Base-by-base conservation (phyloP, 768 basidiomycete genomes). In the Leucogyrophana mollusca region DNA sequence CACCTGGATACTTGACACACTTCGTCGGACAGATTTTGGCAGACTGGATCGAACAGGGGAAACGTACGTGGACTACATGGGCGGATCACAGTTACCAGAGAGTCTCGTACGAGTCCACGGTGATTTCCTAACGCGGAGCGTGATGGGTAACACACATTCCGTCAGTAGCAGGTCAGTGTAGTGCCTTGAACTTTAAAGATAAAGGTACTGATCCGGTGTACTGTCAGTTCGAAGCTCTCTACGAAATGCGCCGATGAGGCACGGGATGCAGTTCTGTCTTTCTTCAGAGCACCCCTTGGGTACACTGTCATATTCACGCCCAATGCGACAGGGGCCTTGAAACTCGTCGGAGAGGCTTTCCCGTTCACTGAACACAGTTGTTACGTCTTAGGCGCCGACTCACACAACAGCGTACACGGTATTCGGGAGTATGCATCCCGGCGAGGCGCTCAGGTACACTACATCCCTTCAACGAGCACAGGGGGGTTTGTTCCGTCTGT, bases 51-150 rank as follows among this genome's bases (percentile, higher is more conserved):
- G 73, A 10, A 67, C 70, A 8, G 79, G 79, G 5, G 87, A 90
- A 68, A 85, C 83, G 8, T 91, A 91, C 49, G 83, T 90, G 50
- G 90, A 92, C 57, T 91, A 87, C 53, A 91, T 91, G 87, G 90
- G 90, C 23, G 88, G 86, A 18, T 78, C 86, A 0, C 70, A 91
- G 25, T 89, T 88, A 52, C 90, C 90, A 9, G 85, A 88, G 55
- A 85, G 82, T 54, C 78, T 92, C 25, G 77, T 91, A 47, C 76
- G 74, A 32, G 78, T 80, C 9, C 87, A 90, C 54, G 73, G 81
- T 33, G 77, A 79, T 40, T 89, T 90, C 58, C 75, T 92, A 24
- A 79, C 73, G 33, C 70, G 68, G 41, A 80, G 66, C 57, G 73
- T 91, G 35, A 75, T 92, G 48, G 90, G 89, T 1, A 91, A 92